A percentile compares a stretch with the other conserved stretches of the same genome.
phyloP scores from a whole-genome alignment of 208 protist species.

The Trypanosoma mega region DNA sequence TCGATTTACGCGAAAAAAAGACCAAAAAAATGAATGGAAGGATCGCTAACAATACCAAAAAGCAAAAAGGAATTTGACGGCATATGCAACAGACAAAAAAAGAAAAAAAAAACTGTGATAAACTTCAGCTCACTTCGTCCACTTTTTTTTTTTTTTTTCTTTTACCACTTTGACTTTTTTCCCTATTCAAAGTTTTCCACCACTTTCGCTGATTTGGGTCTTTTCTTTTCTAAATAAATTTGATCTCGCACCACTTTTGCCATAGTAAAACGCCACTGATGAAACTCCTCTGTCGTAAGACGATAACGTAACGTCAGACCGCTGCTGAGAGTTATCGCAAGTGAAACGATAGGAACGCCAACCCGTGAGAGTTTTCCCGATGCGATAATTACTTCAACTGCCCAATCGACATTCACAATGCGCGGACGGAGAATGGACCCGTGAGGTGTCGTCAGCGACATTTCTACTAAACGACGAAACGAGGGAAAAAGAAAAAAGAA shows the following conservation, averaged over 20 bases:
- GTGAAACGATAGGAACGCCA: not conserved
- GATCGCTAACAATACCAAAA: not conserved
- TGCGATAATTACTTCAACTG: constrained; percentile 5
- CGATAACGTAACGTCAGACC: not conserved
- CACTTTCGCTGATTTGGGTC: not conserved
- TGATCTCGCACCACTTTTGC: constrained; percentile 9
- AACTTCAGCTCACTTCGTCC: no score
- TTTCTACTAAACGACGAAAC: not conserved
- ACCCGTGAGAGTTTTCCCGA: not conserved
- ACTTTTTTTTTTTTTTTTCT: not conserved
- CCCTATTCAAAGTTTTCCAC: not conserved
- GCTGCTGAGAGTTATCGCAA: not conserved
- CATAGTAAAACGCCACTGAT: constrained; percentile 12
- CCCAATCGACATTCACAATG: constrained; percentile 12
- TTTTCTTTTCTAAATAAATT: constrained; percentile 8
- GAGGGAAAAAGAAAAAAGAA: not conserved
- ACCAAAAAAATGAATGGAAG: not conserved
- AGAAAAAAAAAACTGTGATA: not conserved
- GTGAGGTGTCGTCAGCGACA: not conserved
- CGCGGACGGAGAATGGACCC: not conserved
- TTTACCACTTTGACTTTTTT: not conserved
- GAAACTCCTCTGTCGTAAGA: constrained; percentile 1
- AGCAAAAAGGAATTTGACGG: not conserved
- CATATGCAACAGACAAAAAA: not conserved
- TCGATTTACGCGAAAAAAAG: not conserved